Evolutionary conservation across 2,329 filamentous ascomycete species (phyloP).

Genomic region (Metarhizium album): DNA sequence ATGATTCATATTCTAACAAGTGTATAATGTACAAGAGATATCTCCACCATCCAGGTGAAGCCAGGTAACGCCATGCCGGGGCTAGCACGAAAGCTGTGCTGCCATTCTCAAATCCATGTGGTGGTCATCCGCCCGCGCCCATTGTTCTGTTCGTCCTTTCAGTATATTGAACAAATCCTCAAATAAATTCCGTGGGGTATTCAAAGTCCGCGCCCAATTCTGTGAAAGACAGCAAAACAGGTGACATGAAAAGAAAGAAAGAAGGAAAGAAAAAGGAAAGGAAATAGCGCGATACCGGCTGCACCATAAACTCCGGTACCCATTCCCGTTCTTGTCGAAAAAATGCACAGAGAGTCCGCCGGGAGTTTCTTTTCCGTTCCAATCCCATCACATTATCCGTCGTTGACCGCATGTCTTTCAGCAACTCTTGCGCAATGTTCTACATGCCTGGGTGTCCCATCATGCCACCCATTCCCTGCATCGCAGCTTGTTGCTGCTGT

Average conservation of each 20-base stretch:
- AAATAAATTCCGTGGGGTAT: slow-evolving; percentile 22
- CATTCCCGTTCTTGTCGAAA: neutral
- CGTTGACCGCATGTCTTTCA: neutral
- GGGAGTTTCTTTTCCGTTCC: slow-evolving; percentile 5
- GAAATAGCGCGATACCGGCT: neutral
- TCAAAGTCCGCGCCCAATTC: slow-evolving; percentile 15
- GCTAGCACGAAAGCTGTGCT: slow-evolving; percentile 9
- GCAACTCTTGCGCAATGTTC: slow-evolving; percentile 3
- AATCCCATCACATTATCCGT: neutral
- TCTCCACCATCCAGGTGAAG: neutral
- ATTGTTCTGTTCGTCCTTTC: slow-evolving; percentile 1
- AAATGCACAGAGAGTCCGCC: neutral
- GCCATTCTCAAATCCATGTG: neutral
- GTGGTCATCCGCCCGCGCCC: neutral
- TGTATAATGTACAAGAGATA: slow-evolving; percentile 1
- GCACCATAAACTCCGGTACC: slow-evolving; percentile 3
- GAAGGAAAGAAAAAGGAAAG: slow-evolving; percentile 5
- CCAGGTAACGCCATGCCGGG: slow-evolving; percentile 12
- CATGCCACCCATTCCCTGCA: slow-evolving; percentile 45
- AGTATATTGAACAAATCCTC: slow-evolving; percentile 7
- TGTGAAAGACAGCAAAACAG: neutral
- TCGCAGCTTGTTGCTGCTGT: slow-evolving; percentile 27
- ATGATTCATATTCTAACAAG: slow-evolving; percentile 2
- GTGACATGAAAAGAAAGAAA: neutral
- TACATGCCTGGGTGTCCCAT: slow-evolving; percentile 41